Base-by-base conservation (phyloP, 1,139 yeast genomes). In the Kazachstania sp. region DNA sequence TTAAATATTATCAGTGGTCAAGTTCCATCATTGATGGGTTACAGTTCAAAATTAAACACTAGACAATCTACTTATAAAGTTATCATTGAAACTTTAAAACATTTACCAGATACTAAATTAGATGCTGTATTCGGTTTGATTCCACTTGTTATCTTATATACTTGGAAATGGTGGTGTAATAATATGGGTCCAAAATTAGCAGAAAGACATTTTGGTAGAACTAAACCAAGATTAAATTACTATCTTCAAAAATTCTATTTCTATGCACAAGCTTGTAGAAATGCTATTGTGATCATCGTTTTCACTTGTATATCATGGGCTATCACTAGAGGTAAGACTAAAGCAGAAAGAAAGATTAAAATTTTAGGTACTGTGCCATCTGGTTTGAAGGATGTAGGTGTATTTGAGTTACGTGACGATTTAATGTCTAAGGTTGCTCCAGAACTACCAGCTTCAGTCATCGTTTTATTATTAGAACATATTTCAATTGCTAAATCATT, bases 401-500 rank as follows among this genome's bases (percentile, higher is more conserved):
- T 79, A 9, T 82, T 84, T 79, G 65, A 64, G 1, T 64, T 85
- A 44, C 90, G 92, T 41, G 61, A 70, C n/a, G 82, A 82, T 2
- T 70, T 86, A 41, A 70, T 81, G 45, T 59, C 69, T 15, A 77
- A 76, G 38, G 67, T 90, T 68, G 92, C 85, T 8, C 69, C 83
- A 4, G 94, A 88, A 61, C 69, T 90, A 45, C 97, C 97, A 3
- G 92, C 88, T 35, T 83, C 95, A 13, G 77, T 82, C 30, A 83
- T 90, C 55, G 81, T 90, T 49, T 74, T 90, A 56, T 75, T 90
- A 51, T 74, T 90, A 56, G 97, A 90, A 67, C 97, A 90, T 66
- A 88, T 90, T 64, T 92, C 97, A 48, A 90, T 90, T 59, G 75
- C 97, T 47, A 90, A 88, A 67, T 86, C 96, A 3, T 90, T 90